These are phyloP conservation scores for Coemansia sp. DNA, from an alignment of 192 early-diverging fungal species.

Conservation along the genomic window DNA sequence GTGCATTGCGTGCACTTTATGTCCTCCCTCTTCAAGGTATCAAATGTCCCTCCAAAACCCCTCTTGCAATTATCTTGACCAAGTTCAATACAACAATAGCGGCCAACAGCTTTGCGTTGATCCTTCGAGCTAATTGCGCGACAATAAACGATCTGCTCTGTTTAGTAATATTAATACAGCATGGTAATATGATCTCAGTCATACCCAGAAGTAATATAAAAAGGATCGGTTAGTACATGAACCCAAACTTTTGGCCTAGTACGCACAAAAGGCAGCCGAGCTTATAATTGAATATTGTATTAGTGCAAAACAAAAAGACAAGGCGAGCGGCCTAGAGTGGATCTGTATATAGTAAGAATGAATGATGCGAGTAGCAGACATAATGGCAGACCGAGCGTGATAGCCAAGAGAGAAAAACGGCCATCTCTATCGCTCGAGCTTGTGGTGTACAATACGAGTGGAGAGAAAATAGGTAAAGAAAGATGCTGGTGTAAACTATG, in stretches of 20 bases:
- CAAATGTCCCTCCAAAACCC: neutral
- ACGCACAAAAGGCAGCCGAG: neutral
- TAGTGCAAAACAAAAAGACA: neutral
- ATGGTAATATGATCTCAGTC: neutral
- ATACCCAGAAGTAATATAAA: conserved; percentile 6
- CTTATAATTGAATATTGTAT: conserved; percentile 1
- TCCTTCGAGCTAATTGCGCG: neutral
- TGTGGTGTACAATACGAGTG: neutral
- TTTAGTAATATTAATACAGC: neutral
- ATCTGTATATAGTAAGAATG: conserved; percentile 6
- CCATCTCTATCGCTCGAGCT: neutral
- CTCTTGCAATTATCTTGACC: neutral
- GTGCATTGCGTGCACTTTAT: conserved; percentile 1
- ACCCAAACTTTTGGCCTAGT: neutral
- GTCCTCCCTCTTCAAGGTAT: neutral
- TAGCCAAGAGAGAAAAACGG: neutral
- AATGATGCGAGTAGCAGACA: neutral
- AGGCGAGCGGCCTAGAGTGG: neutral
- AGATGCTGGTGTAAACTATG: neutral
- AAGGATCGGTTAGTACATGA: neutral
- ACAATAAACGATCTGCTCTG: conserved; percentile 6
- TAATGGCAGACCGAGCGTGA: conserved; percentile 2
- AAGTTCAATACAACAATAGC: neutral
- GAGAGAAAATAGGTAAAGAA: neutral
- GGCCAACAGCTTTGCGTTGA: neutral